These are phyloP conservation scores for Cytospora schulzeri DNA, from an alignment of 2,329 filamentous ascomycete species.

Conservation along the genomic window DNA sequence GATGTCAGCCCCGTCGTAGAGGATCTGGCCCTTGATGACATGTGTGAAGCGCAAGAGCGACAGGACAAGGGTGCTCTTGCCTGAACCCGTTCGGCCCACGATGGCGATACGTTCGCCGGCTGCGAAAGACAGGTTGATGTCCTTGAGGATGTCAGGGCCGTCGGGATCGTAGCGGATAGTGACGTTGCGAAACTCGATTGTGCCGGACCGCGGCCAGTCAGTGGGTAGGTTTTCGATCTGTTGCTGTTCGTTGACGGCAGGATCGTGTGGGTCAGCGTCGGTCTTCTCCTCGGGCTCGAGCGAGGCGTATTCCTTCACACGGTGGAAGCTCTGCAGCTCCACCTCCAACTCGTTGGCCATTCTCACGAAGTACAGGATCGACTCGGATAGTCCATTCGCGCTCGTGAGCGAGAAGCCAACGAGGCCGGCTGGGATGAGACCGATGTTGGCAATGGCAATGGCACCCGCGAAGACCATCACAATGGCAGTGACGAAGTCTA, in stretches of 20 bases:
- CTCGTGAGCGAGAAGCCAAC: constrained; percentile 60
- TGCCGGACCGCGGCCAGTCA: constrained; percentile 34
- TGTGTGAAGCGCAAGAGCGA: constrained; percentile 42
- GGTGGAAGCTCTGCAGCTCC: constrained; percentile 53
- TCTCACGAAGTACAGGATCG: constrained; percentile 54
- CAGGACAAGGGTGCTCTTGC: constrained; percentile 59
- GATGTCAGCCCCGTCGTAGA: constrained; percentile 42
- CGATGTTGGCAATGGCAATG: constrained; percentile 53
- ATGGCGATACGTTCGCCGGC: constrained; percentile 67
- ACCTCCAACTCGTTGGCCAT: constrained; percentile 59
- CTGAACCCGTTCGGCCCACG: constrained; percentile 67
- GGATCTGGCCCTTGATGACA: constrained; percentile 37
- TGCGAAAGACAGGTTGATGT: constrained; percentile 33
- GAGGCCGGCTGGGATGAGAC: constrained; percentile 51
- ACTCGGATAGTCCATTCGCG: constrained; percentile 55
- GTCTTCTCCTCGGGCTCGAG: constrained; percentile 34
- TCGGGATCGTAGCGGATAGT: constrained; percentile 34
- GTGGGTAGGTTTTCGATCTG: constrained; percentile 23
- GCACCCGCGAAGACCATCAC: constrained; percentile 54
- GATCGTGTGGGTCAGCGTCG: constrained; percentile 15
- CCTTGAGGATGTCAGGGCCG: constrained; percentile 35
- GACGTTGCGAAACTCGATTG: constrained; percentile 35
- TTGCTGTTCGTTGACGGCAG: background rate
- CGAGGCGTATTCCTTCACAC: constrained; percentile 37
- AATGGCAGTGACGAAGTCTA: constrained; percentile 56